These are phyloP conservation scores for Plantago coronopus DNA, from an alignment of 305 asterid genomes.

Conservation along the genomic window DNA sequence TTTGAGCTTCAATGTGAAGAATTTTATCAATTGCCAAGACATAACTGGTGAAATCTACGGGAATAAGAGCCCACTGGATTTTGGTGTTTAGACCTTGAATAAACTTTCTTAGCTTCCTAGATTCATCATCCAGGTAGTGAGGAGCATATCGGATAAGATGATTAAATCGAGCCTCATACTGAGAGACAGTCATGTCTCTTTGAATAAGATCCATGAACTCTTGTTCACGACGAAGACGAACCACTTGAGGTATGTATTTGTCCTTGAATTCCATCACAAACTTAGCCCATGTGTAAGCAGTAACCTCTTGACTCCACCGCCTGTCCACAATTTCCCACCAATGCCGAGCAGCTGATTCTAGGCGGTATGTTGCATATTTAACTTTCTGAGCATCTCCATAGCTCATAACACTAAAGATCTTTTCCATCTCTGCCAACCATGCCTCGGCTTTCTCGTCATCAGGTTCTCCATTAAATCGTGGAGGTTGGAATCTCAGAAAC, in stretches of 20 bases:
- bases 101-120: neutral
- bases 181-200: neutral
- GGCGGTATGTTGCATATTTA: neutral
- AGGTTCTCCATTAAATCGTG: no score
- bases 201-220: neutral
- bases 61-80: no score
- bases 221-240: neutral
- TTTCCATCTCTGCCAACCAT: no score
- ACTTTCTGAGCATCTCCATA: neutral
- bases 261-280: neutral
- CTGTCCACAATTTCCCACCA: neutral
- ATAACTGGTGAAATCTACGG: no score
- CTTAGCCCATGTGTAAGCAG: neutral
- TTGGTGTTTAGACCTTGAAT: neutral
- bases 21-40: no score
- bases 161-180: neutral
- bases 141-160: neutral
- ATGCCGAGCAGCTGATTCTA: neutral
- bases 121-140: neutral
- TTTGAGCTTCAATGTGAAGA: no score
- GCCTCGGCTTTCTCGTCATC: no score
- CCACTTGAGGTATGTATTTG: neutral
- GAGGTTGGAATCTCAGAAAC: no score
- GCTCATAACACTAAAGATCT: no score
- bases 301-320: neutral